phyloP scores from a whole-genome alignment of 2,329 filamentous ascomycete species.

The Orbilia blumenaviensis region DNA sequence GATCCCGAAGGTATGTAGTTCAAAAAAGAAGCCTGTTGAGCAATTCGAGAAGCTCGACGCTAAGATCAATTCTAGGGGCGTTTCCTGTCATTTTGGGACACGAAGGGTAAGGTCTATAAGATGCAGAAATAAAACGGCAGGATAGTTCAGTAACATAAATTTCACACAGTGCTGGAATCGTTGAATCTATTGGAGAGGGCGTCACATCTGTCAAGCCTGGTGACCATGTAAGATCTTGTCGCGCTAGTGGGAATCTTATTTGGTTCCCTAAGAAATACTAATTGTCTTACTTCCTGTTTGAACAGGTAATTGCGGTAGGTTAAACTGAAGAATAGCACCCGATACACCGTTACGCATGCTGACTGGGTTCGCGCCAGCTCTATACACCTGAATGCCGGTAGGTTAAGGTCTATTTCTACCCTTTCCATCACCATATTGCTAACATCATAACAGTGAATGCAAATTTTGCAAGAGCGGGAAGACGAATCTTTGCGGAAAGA shows the following conservation, averaged over 20 bases:
- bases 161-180: constrained; percentile 74
- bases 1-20: constrained; percentile 80
- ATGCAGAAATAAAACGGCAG: neutral
- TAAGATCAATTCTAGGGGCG: constrained; percentile 1
- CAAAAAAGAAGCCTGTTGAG: neutral
- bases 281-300: neutral
- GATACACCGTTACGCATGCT: neutral
- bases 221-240: constrained; percentile 74
- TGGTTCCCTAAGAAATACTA: neutral
- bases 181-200: constrained; percentile 92
- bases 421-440: neutral
- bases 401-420: neutral
- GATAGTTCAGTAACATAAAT: neutral
- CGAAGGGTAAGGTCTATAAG: constrained; percentile 66
- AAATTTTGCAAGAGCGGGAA: constrained; percentile 99
- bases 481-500: constrained; percentile 95
- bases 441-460: constrained; percentile 78
- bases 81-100: constrained; percentile 87
- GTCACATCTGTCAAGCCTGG: constrained; percentile 94
- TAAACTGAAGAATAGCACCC: neutral
- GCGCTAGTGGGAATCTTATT: neutral
- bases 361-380: constrained; percentile 6
- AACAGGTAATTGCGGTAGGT: constrained; percentile 48
- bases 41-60: neutral
- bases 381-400: constrained; percentile 45